These are phyloP conservation scores for Talaromyces sp. DNA, from an alignment of 2,329 filamentous ascomycete genomes.

Conservation along the genomic window DNA sequence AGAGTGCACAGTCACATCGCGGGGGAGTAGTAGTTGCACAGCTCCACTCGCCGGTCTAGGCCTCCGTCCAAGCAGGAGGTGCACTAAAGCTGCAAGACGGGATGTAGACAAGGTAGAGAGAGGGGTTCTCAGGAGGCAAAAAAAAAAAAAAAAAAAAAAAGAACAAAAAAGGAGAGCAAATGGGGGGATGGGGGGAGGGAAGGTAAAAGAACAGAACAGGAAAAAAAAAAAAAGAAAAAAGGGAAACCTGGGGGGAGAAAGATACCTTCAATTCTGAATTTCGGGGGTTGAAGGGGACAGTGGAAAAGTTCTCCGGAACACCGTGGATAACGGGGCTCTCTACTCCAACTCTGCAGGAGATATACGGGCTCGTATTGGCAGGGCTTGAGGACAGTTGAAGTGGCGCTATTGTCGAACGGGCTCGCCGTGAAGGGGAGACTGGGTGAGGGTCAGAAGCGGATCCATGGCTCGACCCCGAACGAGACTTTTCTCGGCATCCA, in stretches of 20 bases:
- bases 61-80: not conserved
- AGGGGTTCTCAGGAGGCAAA: too few relatives aligned
- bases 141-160: not conserved
- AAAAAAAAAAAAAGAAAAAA: not conserved
- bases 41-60: conserved; percentile 19
- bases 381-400: not conserved
- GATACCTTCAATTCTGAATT: not conserved
- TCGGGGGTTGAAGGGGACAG: not conserved
- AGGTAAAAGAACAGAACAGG: not conserved
- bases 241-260: not conserved
- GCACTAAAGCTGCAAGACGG: not conserved
- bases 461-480: conserved; percentile 16
- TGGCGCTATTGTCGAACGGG: conserved; percentile 19
- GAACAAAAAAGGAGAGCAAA: not conserved
- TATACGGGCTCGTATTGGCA: conserved; percentile 4
- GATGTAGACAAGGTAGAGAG: not conserved
- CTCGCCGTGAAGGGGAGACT: conserved; percentile 14
- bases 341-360: not conserved
- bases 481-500: conserved; percentile 23
- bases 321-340: not conserved
- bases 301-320: conserved; percentile 7
- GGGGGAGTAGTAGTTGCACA: conserved; percentile 10
- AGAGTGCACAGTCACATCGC: conserved; percentile 18
- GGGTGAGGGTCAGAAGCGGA: not conserved
- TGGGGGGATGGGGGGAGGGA: not conserved